Evolutionary conservation across 306 rosid species (phyloP).

Genomic region (Vigna reflexopilosa): DNA sequence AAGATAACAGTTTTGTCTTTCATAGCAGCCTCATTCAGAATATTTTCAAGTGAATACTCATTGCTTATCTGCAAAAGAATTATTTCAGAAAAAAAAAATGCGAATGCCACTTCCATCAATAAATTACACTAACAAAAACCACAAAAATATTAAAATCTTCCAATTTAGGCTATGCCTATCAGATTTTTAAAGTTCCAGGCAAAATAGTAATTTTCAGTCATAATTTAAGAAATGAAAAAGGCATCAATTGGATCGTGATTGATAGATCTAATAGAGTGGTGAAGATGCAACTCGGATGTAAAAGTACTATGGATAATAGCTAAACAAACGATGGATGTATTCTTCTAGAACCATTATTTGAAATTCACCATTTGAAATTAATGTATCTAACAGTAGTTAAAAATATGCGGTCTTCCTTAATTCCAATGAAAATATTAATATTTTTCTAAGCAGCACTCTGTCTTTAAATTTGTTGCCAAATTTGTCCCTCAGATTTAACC

Average conservation of each 20-base stretch:
- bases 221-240: conserved; percentile 21
- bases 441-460: conserved; percentile 22
- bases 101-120: not conserved
- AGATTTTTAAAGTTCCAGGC: not conserved
- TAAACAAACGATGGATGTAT: not conserved
- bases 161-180: conserved; percentile 5
- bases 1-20: conserved; percentile 79
- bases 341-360: conserved; percentile 8
- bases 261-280: not conserved
- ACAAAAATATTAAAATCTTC: conserved; percentile 32
- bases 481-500: not conserved
- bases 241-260: conserved; percentile 6
- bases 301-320: not conserved
- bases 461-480: conserved; percentile 2
- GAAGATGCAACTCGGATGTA: not conserved
- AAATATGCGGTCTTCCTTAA: conserved; percentile 12
- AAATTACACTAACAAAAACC: conserved; percentile 25
- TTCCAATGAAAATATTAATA: conserved; percentile 4
- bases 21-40: conserved; percentile 82
- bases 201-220: conserved; percentile 6
- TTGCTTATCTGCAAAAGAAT: conserved; percentile 53
- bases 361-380: not conserved
- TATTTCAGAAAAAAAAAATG: conserved; percentile 36
- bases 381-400: conserved; percentile 15
- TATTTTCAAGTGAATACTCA: conserved; percentile 65